Evolutionary conservation across 352 stramenopile genomes (phyloP).

Genomic region (Phytopythium ostracodes): DNA sequence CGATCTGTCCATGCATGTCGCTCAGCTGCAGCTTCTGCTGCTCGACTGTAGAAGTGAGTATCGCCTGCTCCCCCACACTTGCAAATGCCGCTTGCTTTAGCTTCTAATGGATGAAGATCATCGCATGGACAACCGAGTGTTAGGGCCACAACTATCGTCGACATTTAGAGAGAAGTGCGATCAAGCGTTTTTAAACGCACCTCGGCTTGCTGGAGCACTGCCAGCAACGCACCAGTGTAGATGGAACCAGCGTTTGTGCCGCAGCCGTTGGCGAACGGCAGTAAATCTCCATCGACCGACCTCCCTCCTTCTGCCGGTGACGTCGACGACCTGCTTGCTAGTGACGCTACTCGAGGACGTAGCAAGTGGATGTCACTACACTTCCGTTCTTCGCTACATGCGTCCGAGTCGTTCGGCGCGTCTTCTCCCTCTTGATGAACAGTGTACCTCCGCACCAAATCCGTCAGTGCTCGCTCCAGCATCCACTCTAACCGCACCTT

Average conservation of each 20-base stretch:
- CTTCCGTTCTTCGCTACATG: not conserved
- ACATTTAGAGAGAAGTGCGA: not conserved
- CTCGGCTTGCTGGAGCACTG: conserved; percentile 44
- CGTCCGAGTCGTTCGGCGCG: not conserved
- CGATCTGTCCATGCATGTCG: conserved; percentile 41
- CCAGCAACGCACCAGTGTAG: conserved; percentile 40
- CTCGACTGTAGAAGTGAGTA: conserved; percentile 20
- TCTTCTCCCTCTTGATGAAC: conserved; percentile 5
- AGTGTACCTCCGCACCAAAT: conserved; percentile 24
- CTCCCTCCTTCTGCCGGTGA: not conserved
- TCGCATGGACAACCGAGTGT: not conserved
- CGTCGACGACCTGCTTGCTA: not conserved
- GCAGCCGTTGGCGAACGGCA: conserved; percentile 33
- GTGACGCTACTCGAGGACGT: conserved; percentile 10
- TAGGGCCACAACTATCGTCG: not conserved
- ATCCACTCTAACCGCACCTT: conserved; percentile 34
- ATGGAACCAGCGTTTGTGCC: conserved; percentile 33
- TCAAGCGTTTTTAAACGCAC: conserved; percentile 13
- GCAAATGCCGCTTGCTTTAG: conserved; percentile 37
- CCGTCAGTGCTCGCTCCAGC: conserved; percentile 18
- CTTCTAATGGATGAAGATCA: conserved; percentile 13
- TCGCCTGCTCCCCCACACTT: conserved; percentile 31
- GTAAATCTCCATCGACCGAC: not conserved
- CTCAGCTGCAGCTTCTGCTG: conserved; percentile 29
- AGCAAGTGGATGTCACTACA: conserved; percentile 13